These are phyloP conservation scores for Talaromyces sp. DNA, from an alignment of 2,329 filamentous ascomycete genomes.

Conservation along the genomic window DNA sequence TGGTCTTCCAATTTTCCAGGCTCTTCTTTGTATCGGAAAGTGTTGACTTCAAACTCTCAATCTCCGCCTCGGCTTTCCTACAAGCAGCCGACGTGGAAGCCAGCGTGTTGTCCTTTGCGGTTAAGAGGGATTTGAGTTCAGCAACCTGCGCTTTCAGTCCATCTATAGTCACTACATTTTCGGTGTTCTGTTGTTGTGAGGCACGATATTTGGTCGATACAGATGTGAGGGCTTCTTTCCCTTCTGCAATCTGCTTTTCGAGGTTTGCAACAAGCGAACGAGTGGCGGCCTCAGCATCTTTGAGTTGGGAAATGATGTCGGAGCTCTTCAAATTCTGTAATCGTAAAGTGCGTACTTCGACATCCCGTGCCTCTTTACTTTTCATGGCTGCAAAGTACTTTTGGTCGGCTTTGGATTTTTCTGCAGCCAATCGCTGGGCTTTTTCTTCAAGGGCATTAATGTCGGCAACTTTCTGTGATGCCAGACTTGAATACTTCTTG, in stretches of 20 bases:
- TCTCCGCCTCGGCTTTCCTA: conserved; percentile 64
- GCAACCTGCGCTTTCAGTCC: conserved; percentile 69
- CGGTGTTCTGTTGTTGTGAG: conserved; percentile 67
- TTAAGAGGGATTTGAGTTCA: conserved; percentile 71
- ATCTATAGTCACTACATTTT: conserved; percentile 67
- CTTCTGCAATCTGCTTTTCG: conserved; percentile 84
- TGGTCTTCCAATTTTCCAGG: conserved; percentile 78
- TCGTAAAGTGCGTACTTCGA: conserved; percentile 74
- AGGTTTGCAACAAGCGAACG: conserved; percentile 74
- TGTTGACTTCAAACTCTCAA: conserved; percentile 74
- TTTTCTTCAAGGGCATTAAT: conserved; percentile 73
- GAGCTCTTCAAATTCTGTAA: conserved; percentile 84
- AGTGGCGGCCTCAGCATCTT: conserved; percentile 79
- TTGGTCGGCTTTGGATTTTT: conserved; percentile 95
- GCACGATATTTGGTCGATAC: conserved; percentile 70
- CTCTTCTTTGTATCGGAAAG: conserved; percentile 78
- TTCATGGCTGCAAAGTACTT: conserved; percentile 98
- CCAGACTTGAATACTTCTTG: conserved; percentile 80
- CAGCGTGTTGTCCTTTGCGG: conserved; percentile 68
- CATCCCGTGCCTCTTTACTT: conserved; percentile 78
- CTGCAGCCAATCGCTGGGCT: conserved; percentile 67
- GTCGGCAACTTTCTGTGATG: conserved; percentile 82
- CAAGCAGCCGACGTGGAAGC: conserved; percentile 61
- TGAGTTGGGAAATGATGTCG: conserved; percentile 88
- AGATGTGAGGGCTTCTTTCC: conserved; percentile 72